Conservation (phyloP, 2,329 filamentous ascomycete species). For the Akanthomyces lecanii region DNA sequence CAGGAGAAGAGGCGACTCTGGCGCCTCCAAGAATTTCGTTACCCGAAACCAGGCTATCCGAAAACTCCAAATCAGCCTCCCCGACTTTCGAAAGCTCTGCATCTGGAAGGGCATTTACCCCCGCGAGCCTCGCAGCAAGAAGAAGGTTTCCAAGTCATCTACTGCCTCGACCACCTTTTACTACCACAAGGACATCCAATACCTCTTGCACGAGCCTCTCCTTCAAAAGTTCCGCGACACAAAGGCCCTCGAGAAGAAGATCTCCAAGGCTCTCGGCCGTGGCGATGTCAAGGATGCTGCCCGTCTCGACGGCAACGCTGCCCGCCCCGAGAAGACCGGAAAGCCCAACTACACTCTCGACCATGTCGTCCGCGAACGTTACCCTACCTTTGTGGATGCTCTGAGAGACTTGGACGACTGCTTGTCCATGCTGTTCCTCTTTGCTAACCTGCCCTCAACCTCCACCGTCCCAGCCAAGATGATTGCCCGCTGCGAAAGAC, state of each 20-base stretch:
- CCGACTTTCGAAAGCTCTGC: slow-evolving; percentile 95
- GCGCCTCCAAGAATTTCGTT: slow-evolving; percentile 96
- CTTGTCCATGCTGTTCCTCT: slow-evolving; percentile 93
- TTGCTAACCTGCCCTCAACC: slow-evolving; percentile 91
- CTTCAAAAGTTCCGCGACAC: slow-evolving; percentile 94
- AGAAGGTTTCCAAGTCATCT: slow-evolving; percentile 89
- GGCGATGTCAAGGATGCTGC: slow-evolving; percentile 87
- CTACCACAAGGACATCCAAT: slow-evolving; percentile 94
- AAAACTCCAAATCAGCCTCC: slow-evolving; percentile 94
- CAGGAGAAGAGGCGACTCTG: slow-evolving; percentile 90
- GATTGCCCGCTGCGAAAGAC: slow-evolving; percentile 86
- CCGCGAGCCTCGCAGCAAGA: slow-evolving; percentile 92
- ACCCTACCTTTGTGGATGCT: slow-evolving; percentile 94
- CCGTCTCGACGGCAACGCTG: slow-evolving; percentile 80
- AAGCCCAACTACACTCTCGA: slow-evolving; percentile 88
- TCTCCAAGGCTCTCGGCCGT: slow-evolving; percentile 82
- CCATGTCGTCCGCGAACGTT: slow-evolving; percentile 96
- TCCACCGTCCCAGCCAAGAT: slow-evolving; percentile 89
- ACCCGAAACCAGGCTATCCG: slow-evolving; percentile 94
- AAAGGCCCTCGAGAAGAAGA: slow-evolving; percentile 96
- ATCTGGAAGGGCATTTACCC: slow-evolving; percentile 99
- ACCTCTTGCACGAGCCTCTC: slow-evolving; percentile 92
- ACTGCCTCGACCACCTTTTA: slow-evolving; percentile 91
- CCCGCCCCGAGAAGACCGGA: slow-evolving; percentile 82
- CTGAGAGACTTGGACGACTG: slow-evolving; percentile 94